Evolutionary conservation across 1,284 basidiomycete genomes (phyloP), one percentile per base, ranked within the genome.

Genomic region (Ceratobasidium sp.): DNA sequence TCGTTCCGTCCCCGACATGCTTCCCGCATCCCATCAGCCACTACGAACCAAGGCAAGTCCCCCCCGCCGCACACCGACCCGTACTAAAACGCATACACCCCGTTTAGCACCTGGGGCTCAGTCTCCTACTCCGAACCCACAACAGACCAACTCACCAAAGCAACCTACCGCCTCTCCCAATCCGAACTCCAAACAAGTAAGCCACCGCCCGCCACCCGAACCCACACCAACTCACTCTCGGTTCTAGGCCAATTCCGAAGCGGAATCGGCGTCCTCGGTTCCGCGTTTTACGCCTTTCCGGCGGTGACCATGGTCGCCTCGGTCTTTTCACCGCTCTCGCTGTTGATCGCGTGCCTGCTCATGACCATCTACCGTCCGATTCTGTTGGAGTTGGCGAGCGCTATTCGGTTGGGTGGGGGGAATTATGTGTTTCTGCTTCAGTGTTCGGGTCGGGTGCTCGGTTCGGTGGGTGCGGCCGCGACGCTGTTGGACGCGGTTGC

Each of bases 231-330:
- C 85, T 83, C 70, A 80, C 82, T 6, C 87, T 84, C 0, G 85
- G 83, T 73, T 85, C 87, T 0, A 77, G 90, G 6, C 85, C 87
- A n/a, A n/a, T n/a, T n/a, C n/a, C n/a, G n/a, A n/a, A n/a, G n/a
- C 7, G 89, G 88, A 5, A 89, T 88, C 72, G 89, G 84, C 7
- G 82, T 91, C 1, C 79, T 88, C 13, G 88, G 89, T 31, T 84
- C 87, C 62, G 85, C 89, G 0, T 90, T 90, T 72, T 91, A 91
- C 73, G 84, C 88, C 0, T 78, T 91, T 42, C 89, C 89, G 12
- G 84, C 84, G 0, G 85, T 90, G 1, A 82, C 87, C 20, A 83
- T 81, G 0, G 83, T 84, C 15, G 82, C 84, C 6, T 83, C 85
- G 38, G 79, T 87, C 38, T 88, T 85, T 73, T 89, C 89, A 3